Base-by-base conservation (phyloP, 805 yeast genomes). In the Cyberlindnera lachancei region DNA sequence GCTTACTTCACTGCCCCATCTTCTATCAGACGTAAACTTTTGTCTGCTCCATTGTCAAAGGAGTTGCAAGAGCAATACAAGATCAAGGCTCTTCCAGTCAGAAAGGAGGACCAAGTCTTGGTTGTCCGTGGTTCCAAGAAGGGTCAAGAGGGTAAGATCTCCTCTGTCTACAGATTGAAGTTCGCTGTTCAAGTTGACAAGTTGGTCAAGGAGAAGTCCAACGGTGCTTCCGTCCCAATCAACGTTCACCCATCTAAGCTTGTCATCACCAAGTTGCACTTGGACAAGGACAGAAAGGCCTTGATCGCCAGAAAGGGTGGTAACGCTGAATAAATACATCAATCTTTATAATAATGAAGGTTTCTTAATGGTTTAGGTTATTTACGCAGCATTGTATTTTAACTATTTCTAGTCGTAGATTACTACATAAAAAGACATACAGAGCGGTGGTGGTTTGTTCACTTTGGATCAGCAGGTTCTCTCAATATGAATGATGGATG, bases 1-100 rank as follows among this genome's bases (percentile, higher is more conserved):
- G 97, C 97, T 70, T 84, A 92, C 82, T 92, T 92, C 90, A 75
- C 74, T 61, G 94, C 98, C 56, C 94, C 97, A 61, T 90, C 98
- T 52, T 81, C 90, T 55, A 85, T 73, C 63, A 85, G 96, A 75
- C 85, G 97, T 75, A 73, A 69, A 55, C 73, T 92, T 68, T 74
- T 92, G 80, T 83, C 96, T 61, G 97, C 98, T 66, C 96, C 97
- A 61, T 79, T 92, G 64, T 90, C 97, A 59, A 92, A 92, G 79
- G 98, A 92, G 76, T 84, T 92, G 71, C 82, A 94, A 68, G 94
- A 81, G 68, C 80, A 92, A 76, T 92, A 88, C 85, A 87, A 87
- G 68, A 74, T 92, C 72, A 86, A 79, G 65, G 73, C 96, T 56
- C 73, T 92, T 52, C 98, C 98, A 68, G 79, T 92, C 76, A 92